These are phyloP conservation scores for Biscogniauxia sp. DNA, from an alignment of 2,329 filamentous ascomycete genomes.

Conservation along the genomic window DNA sequence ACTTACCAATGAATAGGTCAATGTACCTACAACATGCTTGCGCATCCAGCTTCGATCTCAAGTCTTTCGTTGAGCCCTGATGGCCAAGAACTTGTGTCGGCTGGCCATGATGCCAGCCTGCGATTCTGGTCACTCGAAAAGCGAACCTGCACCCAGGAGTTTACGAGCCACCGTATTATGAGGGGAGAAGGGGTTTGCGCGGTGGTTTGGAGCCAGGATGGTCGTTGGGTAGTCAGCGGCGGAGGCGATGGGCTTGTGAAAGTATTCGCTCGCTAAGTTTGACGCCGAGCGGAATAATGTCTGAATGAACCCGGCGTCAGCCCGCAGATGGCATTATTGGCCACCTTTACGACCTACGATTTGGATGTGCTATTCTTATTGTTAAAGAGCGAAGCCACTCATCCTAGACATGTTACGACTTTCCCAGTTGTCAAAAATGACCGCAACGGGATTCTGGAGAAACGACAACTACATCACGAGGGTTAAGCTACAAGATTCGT, in stretches of 20 bases:
- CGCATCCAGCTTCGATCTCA: slow-evolving; percentile 90
- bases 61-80: slow-evolving; percentile 89
- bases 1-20: slow-evolving; percentile 62
- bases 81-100: slow-evolving; percentile 89
- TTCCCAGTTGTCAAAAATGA: neutral
- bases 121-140: slow-evolving; percentile 98
- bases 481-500: neutral
- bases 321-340: neutral
- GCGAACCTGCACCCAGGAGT: slow-evolving; percentile 90
- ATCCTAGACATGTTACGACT: neutral
- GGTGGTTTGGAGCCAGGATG: slow-evolving; percentile 94
- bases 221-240: slow-evolving; percentile 88
- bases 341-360: neutral
- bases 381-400: neutral
- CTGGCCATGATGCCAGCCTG: slow-evolving; percentile 90
- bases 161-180: slow-evolving; percentile 91
- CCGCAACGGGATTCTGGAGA: neutral
- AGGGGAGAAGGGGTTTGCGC: slow-evolving; percentile 92
- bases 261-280: slow-evolving; percentile 65
- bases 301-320: neutral
- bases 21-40: slow-evolving; percentile 99
- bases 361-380: neutral
- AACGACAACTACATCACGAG: neutral
- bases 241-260: slow-evolving; percentile 96
- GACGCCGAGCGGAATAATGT: neutral